phyloP scores from a whole-genome alignment of 75 land plant genomes.

The Selaginella moellendorffii region DNA sequence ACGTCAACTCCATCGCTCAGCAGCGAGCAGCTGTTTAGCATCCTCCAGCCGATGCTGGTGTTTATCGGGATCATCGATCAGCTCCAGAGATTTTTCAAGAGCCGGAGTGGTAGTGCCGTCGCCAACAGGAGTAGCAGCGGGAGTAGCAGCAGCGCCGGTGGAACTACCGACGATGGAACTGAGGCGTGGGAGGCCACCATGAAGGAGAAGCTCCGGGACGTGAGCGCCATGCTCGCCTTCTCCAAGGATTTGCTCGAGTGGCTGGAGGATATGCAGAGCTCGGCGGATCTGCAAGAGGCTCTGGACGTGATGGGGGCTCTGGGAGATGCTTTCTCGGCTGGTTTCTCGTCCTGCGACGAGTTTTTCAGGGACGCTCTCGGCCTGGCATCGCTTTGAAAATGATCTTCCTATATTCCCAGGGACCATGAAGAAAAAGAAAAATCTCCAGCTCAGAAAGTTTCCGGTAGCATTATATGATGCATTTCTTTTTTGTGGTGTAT shows the following conservation, averaged over 20 bases:
- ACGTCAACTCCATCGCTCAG: constrained; percentile 7
- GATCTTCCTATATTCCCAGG: too few species aligned
- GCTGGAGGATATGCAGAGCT: constrained; percentile 79
- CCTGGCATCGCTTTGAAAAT: too few species aligned
- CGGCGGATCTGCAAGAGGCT: constrained; percentile 72
- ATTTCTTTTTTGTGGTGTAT: too few species aligned
- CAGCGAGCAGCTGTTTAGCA: constrained; percentile 36
- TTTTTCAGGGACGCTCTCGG: constrained; percentile 68
- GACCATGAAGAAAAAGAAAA: too few species aligned
- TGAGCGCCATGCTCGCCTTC: constrained; percentile 68
- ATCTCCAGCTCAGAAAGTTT: too few species aligned
- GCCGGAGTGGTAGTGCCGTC: too few species aligned
- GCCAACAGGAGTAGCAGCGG: not conserved
- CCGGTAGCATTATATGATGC: too few species aligned
- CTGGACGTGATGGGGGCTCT: constrained; percentile 79
- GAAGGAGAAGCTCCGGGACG: constrained; percentile 67
- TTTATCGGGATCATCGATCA: constrained; percentile 85
- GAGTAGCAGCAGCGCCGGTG: constrained; percentile 14
- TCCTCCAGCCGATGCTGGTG: constrained; percentile 73
- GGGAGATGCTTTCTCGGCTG: constrained; percentile 48
- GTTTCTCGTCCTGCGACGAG: constrained; percentile 56
- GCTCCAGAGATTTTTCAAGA: constrained; percentile 69
- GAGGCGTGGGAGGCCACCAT: constrained; percentile 76
- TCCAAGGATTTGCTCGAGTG: constrained; percentile 75
- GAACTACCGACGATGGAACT: too few species aligned